phyloP scores from a whole-genome alignment of 2,329 filamentous ascomycete species.

The Sporothrix inflata region DNA sequence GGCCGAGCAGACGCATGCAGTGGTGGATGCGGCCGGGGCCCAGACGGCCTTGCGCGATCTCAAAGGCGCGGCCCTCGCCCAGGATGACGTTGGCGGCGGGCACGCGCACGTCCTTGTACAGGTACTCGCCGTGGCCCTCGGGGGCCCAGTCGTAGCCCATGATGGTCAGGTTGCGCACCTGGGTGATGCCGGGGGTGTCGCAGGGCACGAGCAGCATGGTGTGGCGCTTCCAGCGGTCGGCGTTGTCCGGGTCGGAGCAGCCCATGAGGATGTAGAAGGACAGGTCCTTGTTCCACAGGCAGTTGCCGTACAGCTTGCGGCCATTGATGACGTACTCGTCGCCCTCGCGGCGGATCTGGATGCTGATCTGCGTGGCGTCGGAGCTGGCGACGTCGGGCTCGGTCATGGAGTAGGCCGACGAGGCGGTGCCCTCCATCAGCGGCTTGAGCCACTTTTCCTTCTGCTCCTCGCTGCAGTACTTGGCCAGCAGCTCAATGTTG shows the following conservation, averaged over 20 bases:
- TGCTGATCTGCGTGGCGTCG: constrained; percentile 89
- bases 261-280: constrained; percentile 95
- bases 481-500: constrained; percentile 94
- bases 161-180: constrained; percentile 89
- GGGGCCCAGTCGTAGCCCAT: constrained; percentile 97
- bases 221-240: constrained; percentile 82
- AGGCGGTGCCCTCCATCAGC: constrained; percentile 80
- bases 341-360: constrained; percentile 80
- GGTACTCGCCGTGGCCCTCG: constrained; percentile 92
- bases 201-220: constrained; percentile 89
- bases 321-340: constrained; percentile 94
- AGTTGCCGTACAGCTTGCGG: constrained; percentile 98
- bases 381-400: constrained; percentile 86
- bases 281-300: constrained; percentile 89
- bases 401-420: constrained; percentile 92
- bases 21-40: constrained; percentile 97
- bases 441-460: constrained; percentile 83
- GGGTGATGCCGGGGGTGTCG: constrained; percentile 79
- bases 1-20: constrained; percentile 92
- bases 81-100: constrained; percentile 83
- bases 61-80: constrained; percentile 90
- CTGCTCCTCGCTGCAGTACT: constrained; percentile 84
- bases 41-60: constrained; percentile 96
- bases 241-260: constrained; percentile 78
- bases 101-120: constrained; percentile 86